Base-by-base conservation (phyloP, 257 asterid species). In the Coffea eugenioides region DNA sequence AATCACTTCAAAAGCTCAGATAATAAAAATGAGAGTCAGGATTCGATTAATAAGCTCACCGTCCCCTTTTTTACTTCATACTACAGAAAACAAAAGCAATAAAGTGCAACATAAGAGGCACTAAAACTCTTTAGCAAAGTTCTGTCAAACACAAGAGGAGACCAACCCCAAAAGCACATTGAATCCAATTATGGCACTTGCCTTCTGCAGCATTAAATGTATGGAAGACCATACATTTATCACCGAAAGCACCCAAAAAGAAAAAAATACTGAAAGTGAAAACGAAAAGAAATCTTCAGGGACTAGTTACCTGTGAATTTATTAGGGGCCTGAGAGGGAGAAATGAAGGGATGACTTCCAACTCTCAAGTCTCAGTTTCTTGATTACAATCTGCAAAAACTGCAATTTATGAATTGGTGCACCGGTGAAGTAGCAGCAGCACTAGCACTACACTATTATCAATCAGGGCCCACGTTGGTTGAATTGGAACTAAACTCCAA, bases 401-500 rank as follows among this genome's bases (percentile, higher is more conserved):
- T 8, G 46, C 48, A 49, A 51, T 73, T 25, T 73, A 73, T 59
- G 79, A 34, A 46, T 46, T 64, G 62, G 73, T 76, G 79, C 49
- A 46, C 27, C 46, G 62, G 73, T 76, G 73, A 62, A 69, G 79
- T 41, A 51, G 21, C 14, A n/a, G 71, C 62, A 27, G 25, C 2
- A 43, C 13, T 39, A 39, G 25, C 2, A 43, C 13, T 3, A 6
- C 2, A 43, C 13, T 3, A 6, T 43, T 76, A 65, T 39, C 45
- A 14, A 64, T 6, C 11, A 7, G 64, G 80, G 73, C 80, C 80
- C 80, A 76, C 73, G 64, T 64, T 34, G 45, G 46, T 76, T 43
- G 62, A 64, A 76, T n/a, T 39, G 45, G 62, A 64, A 76, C 43
- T 76, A 71, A 76, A 64, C 73, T 64, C 73, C 80, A 76, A 76